These are phyloP conservation scores for Podaxis rugospora DNA, from an alignment of 768 basidiomycete species.

Conservation along the genomic window DNA sequence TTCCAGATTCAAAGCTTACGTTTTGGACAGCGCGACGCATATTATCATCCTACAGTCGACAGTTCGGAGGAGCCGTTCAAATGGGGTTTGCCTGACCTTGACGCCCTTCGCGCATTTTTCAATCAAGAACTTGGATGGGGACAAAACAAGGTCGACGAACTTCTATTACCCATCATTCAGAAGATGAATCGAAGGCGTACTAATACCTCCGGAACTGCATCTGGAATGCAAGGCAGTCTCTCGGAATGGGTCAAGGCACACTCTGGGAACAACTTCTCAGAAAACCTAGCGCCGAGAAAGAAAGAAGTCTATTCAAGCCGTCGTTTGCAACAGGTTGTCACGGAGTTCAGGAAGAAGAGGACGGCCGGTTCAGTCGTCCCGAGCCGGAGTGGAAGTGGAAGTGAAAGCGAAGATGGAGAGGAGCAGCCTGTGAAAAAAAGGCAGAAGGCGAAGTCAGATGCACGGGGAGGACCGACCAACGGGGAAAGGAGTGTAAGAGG, in stretches of 20 bases:
- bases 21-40: constrained; percentile 73
- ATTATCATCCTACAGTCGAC: constrained; percentile 88
- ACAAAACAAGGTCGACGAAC: constrained; percentile 80
- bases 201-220: constrained; percentile 45
- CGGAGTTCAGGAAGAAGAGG: constrained; percentile 68
- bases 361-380: constrained; percentile 23
- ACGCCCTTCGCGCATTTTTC: constrained; percentile 82
- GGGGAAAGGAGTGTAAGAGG: constrained; percentile 12
- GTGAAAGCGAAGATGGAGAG: constrained; percentile 17
- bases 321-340: constrained; percentile 82
- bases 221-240: constrained; percentile 77
- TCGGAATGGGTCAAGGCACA: constrained; percentile 71
- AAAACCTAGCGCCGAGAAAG: constrained; percentile 70
- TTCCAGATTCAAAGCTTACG: neutral
- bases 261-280: constrained; percentile 41
- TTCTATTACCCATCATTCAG: constrained; percentile 88
- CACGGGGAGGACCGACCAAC: neutral
- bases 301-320: constrained; percentile 83
- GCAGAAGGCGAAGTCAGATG: constrained; percentile 13
- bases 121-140: constrained; percentile 79
- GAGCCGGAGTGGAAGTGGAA: constrained; percentile 19
- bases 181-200: constrained; percentile 68
- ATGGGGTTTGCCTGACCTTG: constrained; percentile 96
- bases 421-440: constrained; percentile 22
- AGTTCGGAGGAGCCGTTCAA: constrained; percentile 91